Percentiles rank a stretch among this genome's conserved stretches.
Evolutionary conservation across 306 rosid genomes (phyloP).

Genomic region (Betula pendula): DNA sequence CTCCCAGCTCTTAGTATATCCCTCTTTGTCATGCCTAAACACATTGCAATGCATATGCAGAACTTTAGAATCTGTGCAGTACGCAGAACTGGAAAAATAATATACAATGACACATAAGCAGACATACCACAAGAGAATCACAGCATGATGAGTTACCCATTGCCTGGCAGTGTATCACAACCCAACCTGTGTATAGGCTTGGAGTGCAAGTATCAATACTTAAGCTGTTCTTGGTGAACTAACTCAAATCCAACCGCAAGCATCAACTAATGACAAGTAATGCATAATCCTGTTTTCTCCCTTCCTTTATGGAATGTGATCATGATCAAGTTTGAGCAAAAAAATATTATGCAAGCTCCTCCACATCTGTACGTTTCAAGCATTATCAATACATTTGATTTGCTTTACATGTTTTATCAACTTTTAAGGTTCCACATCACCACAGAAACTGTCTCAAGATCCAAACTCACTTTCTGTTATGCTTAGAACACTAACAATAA

Average conservation of each 20-base stretch:
- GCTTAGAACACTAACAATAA: not conserved
- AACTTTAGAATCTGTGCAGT: not conserved
- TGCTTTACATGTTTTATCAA: too few species aligned
- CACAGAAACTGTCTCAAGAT: constrained; percentile 6
- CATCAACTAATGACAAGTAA: not conserved
- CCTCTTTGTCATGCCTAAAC: not conserved
- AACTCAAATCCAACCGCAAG: not conserved
- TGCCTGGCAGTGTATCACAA: not conserved
- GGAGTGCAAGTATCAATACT: not conserved
- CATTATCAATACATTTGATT: constrained; percentile 2
- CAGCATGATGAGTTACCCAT: not conserved
- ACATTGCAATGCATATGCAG: not conserved
- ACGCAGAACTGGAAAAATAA: not conserved
- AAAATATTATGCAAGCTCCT: not conserved
- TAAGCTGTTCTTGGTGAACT: not conserved
- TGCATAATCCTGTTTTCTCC: not conserved
- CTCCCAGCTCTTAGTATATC: not conserved
- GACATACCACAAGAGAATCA: not conserved
- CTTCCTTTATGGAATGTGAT: constrained; percentile 6
- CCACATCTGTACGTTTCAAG: not conserved
- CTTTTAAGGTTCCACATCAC: too few species aligned
- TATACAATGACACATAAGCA: not conserved
- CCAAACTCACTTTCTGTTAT: not conserved
- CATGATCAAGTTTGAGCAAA: not conserved
- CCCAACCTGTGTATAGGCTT: not conserved